Base-by-base conservation (phyloP, 257 asterid genomes). In the Fraxinus anomala region DNA sequence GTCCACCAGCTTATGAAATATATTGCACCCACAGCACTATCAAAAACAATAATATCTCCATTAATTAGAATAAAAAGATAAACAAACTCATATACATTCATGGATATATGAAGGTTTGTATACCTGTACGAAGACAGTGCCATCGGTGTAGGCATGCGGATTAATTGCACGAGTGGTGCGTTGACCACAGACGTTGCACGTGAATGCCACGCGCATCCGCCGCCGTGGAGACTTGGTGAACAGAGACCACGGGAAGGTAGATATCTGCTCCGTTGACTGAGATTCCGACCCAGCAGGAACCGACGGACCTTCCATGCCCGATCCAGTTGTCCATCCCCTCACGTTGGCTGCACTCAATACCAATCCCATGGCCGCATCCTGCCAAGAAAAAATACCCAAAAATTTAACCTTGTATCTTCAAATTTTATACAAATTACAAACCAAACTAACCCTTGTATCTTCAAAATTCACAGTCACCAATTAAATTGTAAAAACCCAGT, bases 61-160 rank as follows among this genome's bases (percentile, higher is more conserved):
- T 63, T 39, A 42, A 65, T n/a, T 17, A 13, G 13, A 30, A n/a
- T 2, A n/a, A 30, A 7, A 17, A 10, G 33, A 3, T 11, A 73
- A 73, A 30, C 14, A 17, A 26, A 47, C 21, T 51, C 47, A 40
- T 40, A 3, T 6, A 74, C 59, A 74, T 33, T 23, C 34, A 26
- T 63, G 24, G 24, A 63, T 9, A 24, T 23, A 9, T 63, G 68
- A 8, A 63, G 24, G 40, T n/a, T 73, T 4, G 72, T 17, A 14
- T 6, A 93, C 99, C 97, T 95, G 99, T 9, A 95, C 98, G 63
- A 95, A 95, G 24, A 95, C 98, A 11, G 98, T 95, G 86, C 99
- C 99, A 70, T 95, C 99, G 1, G 98, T 95, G 65, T 95, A 95
- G 68, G 98, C 99, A 73, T 95, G 99, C 0, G 98, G 99, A 78